Conservation (phyloP, 495 filamentous ascomycete species). For the Lophiostoma macrostomum region DNA sequence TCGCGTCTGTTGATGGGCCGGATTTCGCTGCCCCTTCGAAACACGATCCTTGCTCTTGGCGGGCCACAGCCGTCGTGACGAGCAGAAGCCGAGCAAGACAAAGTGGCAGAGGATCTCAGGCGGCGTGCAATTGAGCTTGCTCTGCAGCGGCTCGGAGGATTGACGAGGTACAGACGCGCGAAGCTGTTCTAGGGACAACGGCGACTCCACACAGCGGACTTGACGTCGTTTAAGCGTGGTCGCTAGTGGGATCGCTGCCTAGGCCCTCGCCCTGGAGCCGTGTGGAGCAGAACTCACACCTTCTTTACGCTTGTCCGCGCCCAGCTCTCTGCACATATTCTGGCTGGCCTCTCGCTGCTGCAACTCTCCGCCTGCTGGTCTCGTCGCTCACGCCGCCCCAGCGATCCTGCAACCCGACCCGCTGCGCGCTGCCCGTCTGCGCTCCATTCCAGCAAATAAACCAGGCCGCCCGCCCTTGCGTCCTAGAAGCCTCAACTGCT, state of each 20-base stretch:
- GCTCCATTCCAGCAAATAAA: slow-evolving; percentile 30
- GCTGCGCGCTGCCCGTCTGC: slow-evolving; percentile 3
- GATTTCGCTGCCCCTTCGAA: slow-evolving; percentile 25
- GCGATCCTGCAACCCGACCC: neutral
- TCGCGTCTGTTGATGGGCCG: slow-evolving; percentile 10
- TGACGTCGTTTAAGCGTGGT: too few relatives aligned
- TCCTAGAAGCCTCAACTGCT: slow-evolving; percentile 6
- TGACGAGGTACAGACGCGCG: too few relatives aligned
- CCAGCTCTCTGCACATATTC: too few relatives aligned
- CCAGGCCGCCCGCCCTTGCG: slow-evolving; percentile 32
- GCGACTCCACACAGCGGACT: too few relatives aligned
- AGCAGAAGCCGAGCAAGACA: neutral
- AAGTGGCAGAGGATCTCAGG: too few relatives aligned
- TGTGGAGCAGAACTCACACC: too few relatives aligned
- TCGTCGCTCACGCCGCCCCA: neutral
- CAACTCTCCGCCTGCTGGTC: neutral
- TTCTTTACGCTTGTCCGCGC: too few relatives aligned
- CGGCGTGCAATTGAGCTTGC: too few relatives aligned
- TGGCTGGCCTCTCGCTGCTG: neutral
- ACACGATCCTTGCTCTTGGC: slow-evolving; percentile 12
- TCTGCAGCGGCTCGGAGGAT: too few relatives aligned
- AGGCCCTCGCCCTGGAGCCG: too few relatives aligned
- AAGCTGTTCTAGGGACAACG: too few relatives aligned
- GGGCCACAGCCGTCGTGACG: slow-evolving; percentile 12
- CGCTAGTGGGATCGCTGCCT: too few relatives aligned